phyloP scores from a whole-genome alignment of 441 rosid genomes.

The Breynia disticha region DNA sequence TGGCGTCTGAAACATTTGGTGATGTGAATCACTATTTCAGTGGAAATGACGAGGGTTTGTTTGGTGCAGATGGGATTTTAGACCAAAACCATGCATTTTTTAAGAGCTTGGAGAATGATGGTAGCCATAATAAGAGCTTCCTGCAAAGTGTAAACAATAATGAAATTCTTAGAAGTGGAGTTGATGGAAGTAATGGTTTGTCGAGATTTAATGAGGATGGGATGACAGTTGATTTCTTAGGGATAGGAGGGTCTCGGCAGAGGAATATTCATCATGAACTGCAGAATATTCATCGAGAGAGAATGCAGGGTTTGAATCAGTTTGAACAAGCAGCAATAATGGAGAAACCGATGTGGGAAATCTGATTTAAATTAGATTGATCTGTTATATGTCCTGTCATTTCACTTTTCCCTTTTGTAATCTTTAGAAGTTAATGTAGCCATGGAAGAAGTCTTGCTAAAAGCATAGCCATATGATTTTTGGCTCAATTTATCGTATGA shows the following conservation, averaged over 20 bases:
- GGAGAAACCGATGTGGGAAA: conserved; percentile 44
- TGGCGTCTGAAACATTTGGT: conserved; percentile 26
- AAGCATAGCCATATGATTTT: no score
- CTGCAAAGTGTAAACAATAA: conserved; percentile 12
- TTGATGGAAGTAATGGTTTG: conserved; percentile 4
- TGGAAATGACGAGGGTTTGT: conserved; percentile 18
- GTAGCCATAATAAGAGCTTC: background rate
- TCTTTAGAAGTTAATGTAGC: no score
- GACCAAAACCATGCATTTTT: conserved; percentile 23
- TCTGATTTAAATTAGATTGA: conserved; percentile 7
- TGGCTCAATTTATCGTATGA: no score
- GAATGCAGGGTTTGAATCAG: conserved; percentile 24
- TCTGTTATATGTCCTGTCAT: no score
- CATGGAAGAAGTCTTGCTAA: no score
- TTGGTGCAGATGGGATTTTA: conserved; percentile 13
- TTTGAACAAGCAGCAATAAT: conserved; percentile 28
- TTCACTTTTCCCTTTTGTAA: no score
- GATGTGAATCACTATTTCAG: conserved; percentile 20
- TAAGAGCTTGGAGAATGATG: conserved; percentile 20
- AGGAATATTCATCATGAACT: conserved; percentile 25
- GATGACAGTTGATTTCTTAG: conserved; percentile 60
- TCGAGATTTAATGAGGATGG: conserved; percentile 25
- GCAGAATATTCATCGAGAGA: conserved; percentile 18
- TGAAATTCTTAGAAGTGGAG: background rate
- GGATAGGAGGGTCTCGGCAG: conserved; percentile 33